Conservation (phyloP, 768 basidiomycete genomes). For the Leccinum boreale region DNA sequence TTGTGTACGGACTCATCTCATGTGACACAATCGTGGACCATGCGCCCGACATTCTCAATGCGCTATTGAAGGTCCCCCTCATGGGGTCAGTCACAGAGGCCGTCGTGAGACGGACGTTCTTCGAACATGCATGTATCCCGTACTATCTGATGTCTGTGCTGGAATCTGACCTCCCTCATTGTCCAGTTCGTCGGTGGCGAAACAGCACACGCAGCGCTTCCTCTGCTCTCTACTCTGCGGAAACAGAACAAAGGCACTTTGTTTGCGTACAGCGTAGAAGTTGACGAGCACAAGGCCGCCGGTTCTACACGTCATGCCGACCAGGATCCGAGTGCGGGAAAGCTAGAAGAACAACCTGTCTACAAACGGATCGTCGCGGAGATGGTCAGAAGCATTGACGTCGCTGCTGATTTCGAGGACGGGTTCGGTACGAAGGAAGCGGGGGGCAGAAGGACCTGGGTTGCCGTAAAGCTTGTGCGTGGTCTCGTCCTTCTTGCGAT, state of each 20-base stretch:
- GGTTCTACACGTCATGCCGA: constrained; percentile 12
- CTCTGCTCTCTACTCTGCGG: constrained; percentile 61
- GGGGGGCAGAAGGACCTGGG: constrained; percentile 63
- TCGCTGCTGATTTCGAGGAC: constrained; percentile 80
- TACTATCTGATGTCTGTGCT: neutral
- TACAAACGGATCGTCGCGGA: constrained; percentile 72
- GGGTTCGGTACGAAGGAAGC: constrained; percentile 21
- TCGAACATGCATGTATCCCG: constrained; percentile 58
- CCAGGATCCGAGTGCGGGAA: neutral
- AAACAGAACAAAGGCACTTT: constrained; percentile 68
- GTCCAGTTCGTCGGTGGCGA: constrained; percentile 89
- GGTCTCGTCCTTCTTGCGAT: neutral
- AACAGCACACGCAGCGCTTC: constrained; percentile 63
- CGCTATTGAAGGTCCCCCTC: constrained; percentile 47
- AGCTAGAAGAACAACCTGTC: constrained; percentile 26
- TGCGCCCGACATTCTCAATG: constrained; percentile 61
- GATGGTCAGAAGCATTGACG: constrained; percentile 72
- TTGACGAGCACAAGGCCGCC: constrained; percentile 56
- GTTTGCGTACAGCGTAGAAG: constrained; percentile 85
- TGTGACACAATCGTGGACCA: constrained; percentile 73
- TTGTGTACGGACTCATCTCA: constrained; percentile 81
- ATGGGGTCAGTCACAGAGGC: constrained; percentile 62
- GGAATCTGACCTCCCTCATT: neutral
- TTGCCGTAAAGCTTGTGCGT: constrained; percentile 80
- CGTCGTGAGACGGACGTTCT: constrained; percentile 79